These are phyloP conservation scores for Leccinum obscurum DNA, from an alignment of 768 basidiomycete genomes.

Conservation along the genomic window DNA sequence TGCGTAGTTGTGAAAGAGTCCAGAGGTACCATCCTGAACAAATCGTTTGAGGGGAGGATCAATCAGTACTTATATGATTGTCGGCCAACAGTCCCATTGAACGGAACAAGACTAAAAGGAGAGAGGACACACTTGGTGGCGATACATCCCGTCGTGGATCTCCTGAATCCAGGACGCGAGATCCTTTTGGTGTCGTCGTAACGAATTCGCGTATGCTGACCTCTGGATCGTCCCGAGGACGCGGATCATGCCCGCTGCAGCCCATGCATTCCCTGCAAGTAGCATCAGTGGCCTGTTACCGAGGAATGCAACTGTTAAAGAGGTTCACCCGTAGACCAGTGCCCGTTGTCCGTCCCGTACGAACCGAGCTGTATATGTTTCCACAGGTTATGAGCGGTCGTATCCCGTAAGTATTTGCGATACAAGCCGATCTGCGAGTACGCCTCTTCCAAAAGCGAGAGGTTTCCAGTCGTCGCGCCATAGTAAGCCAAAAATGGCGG, in stretches of 20 bases:
- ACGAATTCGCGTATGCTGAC: constrained; percentile 50
- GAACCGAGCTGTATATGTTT: constrained; percentile 63
- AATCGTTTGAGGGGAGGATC: neutral
- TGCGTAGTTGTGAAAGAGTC: constrained; percentile 69
- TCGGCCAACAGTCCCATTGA: neutral
- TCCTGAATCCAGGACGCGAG: constrained; percentile 67
- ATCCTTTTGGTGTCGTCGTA: constrained; percentile 55
- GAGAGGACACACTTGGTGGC: constrained; percentile 47
- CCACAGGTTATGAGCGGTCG: constrained; percentile 59
- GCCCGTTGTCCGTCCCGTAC: constrained; percentile 55
- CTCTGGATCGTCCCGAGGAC: constrained; percentile 73
- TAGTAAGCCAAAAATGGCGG: constrained; percentile 89
- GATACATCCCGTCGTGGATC: constrained; percentile 74
- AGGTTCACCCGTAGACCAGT: constrained; percentile 73
- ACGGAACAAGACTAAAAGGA: neutral
- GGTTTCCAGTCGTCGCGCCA: constrained; percentile 60
- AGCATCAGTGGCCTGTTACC: neutral
- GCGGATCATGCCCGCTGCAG: constrained; percentile 82
- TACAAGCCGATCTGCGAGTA: constrained; percentile 76
- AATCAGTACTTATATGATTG: neutral
- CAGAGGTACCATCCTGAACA: constrained; percentile 10
- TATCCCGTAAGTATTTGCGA: constrained; percentile 60
- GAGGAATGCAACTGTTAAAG: neutral
- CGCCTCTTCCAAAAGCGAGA: constrained; percentile 58
- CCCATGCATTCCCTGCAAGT: constrained; percentile 82